A percentile compares a stretch with the other conserved stretches of the same genome.
Conservation (phyloP, 2,329 filamentous ascomycete genomes). For the Colletotrichum eleusines region DNA sequence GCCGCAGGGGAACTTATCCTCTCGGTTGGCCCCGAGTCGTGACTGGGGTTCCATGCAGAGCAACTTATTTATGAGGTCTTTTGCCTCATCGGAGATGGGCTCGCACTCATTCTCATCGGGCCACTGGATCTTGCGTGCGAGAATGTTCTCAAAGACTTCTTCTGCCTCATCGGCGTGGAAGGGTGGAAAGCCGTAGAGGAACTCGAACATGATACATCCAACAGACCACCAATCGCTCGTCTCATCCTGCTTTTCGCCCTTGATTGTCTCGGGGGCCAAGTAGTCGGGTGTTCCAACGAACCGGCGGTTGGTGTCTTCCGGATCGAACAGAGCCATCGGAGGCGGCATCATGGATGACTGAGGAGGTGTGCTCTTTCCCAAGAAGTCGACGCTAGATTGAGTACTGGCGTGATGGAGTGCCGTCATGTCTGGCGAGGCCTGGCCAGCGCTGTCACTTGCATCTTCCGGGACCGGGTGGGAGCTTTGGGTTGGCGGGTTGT, state of each 20-base stretch:
- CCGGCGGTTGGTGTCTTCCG: conserved; percentile 89
- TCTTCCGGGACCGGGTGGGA: conserved; percentile 78
- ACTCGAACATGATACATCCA: conserved; percentile 98
- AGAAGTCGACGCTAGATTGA: conserved; percentile 60
- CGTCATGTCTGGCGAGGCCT: conserved; percentile 82
- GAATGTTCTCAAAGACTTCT: conserved; percentile 95
- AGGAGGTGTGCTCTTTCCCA: conserved; percentile 71
- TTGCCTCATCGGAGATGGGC: conserved; percentile 83
- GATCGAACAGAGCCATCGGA: conserved; percentile 94
- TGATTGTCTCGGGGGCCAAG: conserved; percentile 95
- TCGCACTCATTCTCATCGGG: conserved; percentile 84
- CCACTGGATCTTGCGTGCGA: conserved; percentile 91
- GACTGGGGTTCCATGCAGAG: conserved; percentile 86
- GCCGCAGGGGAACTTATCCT: conserved; percentile 84
- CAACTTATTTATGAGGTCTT: conserved; percentile 93
- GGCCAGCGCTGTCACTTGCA: conserved; percentile 76
- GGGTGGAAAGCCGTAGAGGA: conserved; percentile 91
- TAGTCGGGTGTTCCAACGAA: conserved; percentile 99
- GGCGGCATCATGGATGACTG: conserved; percentile 83
- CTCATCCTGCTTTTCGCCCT: conserved; percentile 94
- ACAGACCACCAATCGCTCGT: conserved; percentile 99
- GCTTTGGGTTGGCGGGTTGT: conserved; percentile 57
- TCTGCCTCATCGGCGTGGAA: conserved; percentile 94
- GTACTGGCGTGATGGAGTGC: conserved; percentile 68
- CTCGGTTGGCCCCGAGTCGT: conserved; percentile 85